Evolutionary conservation across 2,329 filamentous ascomycete genomes (phyloP).

Genomic region (Aspergillus aculeatinus): DNA sequence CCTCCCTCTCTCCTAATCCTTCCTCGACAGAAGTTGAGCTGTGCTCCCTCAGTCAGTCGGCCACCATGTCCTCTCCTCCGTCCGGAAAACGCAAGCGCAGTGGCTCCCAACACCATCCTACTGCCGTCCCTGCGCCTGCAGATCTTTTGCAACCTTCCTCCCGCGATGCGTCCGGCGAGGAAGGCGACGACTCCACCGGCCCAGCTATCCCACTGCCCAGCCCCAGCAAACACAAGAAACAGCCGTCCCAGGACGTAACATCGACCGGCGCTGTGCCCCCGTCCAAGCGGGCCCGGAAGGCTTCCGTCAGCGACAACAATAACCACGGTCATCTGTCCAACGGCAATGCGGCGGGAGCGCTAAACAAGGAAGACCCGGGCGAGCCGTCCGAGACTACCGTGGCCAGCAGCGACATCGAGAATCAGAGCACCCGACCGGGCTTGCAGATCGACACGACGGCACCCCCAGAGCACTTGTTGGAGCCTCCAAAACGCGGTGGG

Average conservation of each 20-base stretch:
- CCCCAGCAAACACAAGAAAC: constrained; percentile 57
- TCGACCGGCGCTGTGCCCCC: constrained; percentile 55
- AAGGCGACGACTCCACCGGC: constrained; percentile 70
- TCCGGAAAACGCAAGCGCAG: constrained; percentile 78
- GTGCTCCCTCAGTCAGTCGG: constrained; percentile 25
- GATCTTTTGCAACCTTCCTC: constrained; percentile 71
- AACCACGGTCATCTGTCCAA: constrained; percentile 14
- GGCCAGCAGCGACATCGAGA: constrained; percentile 66
- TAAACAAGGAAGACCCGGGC: constrained; percentile 58
- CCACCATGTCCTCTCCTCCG: constrained; percentile 61
- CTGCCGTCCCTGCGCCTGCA: constrained; percentile 53
- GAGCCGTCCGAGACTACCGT: constrained; percentile 70
- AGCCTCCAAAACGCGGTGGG: constrained; percentile 73
- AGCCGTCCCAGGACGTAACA: constrained; percentile 42
- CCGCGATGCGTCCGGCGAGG: constrained; percentile 79
- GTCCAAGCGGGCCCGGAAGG: constrained; percentile 72
- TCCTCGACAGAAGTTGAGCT: constrained; percentile 23
- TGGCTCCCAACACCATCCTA: constrained; percentile 42
- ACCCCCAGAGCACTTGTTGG: constrained; percentile 55
- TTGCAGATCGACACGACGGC: constrained; percentile 44
- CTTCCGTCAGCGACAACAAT: constrained; percentile 27
- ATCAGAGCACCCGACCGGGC: constrained; percentile 57
- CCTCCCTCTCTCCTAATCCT: background rate
- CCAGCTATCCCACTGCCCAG: constrained; percentile 33
- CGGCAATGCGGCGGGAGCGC: constrained; percentile 33